Percentiles rank a stretch among this genome's conserved stretches.
These are phyloP conservation scores for Fusarium hostae DNA, from an alignment of 2,329 filamentous ascomycete genomes.

Conservation along the genomic window DNA sequence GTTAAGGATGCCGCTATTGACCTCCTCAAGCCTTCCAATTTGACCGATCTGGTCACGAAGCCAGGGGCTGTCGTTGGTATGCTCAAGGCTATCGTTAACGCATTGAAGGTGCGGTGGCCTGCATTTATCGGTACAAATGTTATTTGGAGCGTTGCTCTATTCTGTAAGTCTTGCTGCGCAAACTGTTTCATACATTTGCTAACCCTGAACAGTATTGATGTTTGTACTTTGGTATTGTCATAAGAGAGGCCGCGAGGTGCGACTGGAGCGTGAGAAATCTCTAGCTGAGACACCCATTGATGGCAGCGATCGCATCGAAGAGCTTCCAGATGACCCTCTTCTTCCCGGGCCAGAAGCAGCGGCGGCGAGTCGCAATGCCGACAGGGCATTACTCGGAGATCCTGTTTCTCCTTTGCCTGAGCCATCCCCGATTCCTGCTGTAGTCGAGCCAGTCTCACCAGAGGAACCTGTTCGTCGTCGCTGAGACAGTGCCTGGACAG, in stretches of 20 bases:
- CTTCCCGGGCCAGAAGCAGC: conserved; percentile 50
- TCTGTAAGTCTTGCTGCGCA: conserved; percentile 69
- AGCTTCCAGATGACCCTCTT: conserved; percentile 60
- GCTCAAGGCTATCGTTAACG: conserved; percentile 90
- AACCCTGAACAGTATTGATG: conserved; percentile 72
- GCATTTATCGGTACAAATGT: conserved; percentile 92
- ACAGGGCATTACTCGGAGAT: conserved; percentile 15
- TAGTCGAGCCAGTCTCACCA: conserved; percentile 18
- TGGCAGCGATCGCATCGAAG: conserved; percentile 57
- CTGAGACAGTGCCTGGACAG: conserved; percentile 5
- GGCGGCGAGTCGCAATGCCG: conserved; percentile 3
- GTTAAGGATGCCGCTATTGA: conserved; percentile 73
- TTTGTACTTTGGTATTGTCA: conserved; percentile 99
- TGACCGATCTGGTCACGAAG: conserved; percentile 85
- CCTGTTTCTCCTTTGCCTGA: conserved; percentile 37
- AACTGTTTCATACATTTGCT: neutral
- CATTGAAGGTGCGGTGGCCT: conserved; percentile 87
- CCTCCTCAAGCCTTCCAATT: conserved; percentile 74
- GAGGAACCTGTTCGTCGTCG: conserved; percentile 14
- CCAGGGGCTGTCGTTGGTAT: conserved; percentile 87
- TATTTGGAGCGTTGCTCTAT: conserved; percentile 87
- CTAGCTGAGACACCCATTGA: conserved; percentile 51
- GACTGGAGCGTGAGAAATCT: conserved; percentile 71
- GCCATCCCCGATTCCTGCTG: conserved; percentile 9
- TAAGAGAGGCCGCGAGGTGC: conserved; percentile 88